A percentile compares a stretch with the other conserved stretches of the same genome.
phyloP scores from a whole-genome alignment of 768 basidiomycete genomes.

The Coprinopsis cinerea region DNA sequence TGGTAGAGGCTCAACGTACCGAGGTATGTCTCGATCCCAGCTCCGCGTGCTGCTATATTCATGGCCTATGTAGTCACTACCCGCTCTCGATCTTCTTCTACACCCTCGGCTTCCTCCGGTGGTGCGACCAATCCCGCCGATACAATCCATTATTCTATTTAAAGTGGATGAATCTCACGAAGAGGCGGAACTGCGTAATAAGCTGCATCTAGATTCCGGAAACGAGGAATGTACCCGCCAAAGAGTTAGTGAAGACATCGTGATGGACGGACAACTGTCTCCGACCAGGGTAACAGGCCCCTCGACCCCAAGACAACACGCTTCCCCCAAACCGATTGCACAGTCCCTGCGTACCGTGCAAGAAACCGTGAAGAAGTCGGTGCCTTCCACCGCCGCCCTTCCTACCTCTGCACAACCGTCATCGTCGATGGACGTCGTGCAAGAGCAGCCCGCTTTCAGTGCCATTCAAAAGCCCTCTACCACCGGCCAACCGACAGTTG shows the following conservation, averaged over 20 bases:
- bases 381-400: too few species aligned
- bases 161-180: conserved; percentile 59
- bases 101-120: conserved; percentile 80
- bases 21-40: conserved; percentile 21
- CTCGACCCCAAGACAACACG: neutral
- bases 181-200: conserved; percentile 43
- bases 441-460: too few species aligned
- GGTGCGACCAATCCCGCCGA: conserved; percentile 56
- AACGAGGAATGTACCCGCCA: conserved; percentile 7
- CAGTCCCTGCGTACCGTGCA: neutral
- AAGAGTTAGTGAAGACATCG: conserved; percentile 17
- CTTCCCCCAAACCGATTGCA: neutral
- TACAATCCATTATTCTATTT: conserved; percentile 58
- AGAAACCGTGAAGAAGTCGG: neutral
- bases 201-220: conserved; percentile 29
- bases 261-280: conserved; percentile 20
- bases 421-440: too few species aligned
- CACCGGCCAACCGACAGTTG: neutral
- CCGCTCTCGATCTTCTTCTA: conserved; percentile 53
- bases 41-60: neutral
- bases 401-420: too few species aligned
- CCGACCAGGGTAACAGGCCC: neutral
- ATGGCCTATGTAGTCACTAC: conserved; percentile 18
- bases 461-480: neutral
- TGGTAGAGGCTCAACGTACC: conserved; percentile 19